A percentile compares a stretch with the other conserved stretches of the same genome.
Conservation (phyloP, 2,329 filamentous ascomycete species). For the Botrytis fabae region DNA sequence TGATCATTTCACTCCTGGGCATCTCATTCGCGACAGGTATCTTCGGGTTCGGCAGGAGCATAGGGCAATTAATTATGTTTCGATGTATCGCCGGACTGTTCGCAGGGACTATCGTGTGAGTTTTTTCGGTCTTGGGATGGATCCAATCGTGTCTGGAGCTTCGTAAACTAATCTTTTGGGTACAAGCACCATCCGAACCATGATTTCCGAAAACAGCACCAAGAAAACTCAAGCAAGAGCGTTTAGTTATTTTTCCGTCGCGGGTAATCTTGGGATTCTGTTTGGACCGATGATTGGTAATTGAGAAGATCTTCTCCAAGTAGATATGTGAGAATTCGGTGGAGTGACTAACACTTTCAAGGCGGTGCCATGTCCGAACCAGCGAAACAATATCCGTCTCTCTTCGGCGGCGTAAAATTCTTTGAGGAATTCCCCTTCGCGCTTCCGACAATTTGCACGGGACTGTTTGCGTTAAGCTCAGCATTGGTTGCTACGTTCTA, state of each 20-base stretch:
- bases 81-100: slow-evolving; percentile 73
- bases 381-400: slow-evolving; percentile 58
- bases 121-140: background rate
- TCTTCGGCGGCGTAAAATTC: slow-evolving; percentile 58
- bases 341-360: slow-evolving; percentile 31
- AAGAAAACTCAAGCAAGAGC: slow-evolving; percentile 68
- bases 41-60: slow-evolving; percentile 65
- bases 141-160: background rate
- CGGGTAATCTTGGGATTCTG: slow-evolving; percentile 72
- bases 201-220: slow-evolving; percentile 73
- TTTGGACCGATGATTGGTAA: slow-evolving; percentile 55
- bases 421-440: slow-evolving; percentile 66
- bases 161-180: background rate
- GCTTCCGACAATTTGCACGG: slow-evolving; percentile 61
- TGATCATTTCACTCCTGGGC: slow-evolving; percentile 66
- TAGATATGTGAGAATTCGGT: slow-evolving; percentile 36
- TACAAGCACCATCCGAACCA: slow-evolving; percentile 63
- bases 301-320: background rate
- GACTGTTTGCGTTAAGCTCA: slow-evolving; percentile 53
- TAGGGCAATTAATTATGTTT: slow-evolving; percentile 75
- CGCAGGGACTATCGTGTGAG: slow-evolving; percentile 66
- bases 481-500: slow-evolving; percentile 55
- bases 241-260: slow-evolving; percentile 77
- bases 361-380: slow-evolving; percentile 71
- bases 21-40: slow-evolving; percentile 59